Conservation (phyloP, 441 rosid species). For the Hura crepitans region DNA sequence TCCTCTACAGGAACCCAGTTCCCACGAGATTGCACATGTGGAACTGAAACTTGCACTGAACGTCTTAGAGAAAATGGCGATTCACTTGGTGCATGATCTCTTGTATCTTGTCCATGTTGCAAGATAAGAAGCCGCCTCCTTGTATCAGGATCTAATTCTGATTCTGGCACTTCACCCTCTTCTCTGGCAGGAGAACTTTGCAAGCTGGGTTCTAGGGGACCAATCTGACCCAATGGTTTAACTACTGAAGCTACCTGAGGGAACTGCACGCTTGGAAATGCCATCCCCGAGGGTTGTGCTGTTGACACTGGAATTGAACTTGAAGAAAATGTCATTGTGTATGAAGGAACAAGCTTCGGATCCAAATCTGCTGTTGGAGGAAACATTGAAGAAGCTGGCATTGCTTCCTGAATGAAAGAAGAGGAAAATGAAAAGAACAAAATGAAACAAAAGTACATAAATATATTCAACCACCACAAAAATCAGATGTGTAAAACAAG, state of each 20-base stretch:
- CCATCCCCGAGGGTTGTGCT: constrained; percentile 41
- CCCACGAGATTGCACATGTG: constrained; percentile 57
- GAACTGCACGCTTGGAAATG: constrained; percentile 53
- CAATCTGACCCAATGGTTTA: constrained; percentile 54
- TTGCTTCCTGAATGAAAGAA: constrained; percentile 60
- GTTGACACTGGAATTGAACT: constrained; percentile 44
- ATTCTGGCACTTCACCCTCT: constrained; percentile 98
- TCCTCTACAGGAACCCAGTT: constrained; percentile 81
- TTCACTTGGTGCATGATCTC: constrained; percentile 65
- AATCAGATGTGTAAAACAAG: background rate
- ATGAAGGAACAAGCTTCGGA: constrained; percentile 60
- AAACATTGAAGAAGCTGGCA: constrained; percentile 56
- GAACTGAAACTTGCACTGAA: constrained; percentile 56
- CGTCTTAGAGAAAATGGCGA: constrained; percentile 62
- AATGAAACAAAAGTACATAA: constrained; percentile 16
- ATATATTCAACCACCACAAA: background rate
- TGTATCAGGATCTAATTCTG: constrained; percentile 95
- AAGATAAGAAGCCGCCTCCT: constrained; percentile 93
- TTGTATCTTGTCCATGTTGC: constrained; percentile 91
- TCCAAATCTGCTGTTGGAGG: constrained; percentile 55
- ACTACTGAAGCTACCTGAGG: constrained; percentile 45
- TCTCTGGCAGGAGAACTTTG: constrained; percentile 94
- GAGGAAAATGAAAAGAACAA: background rate
- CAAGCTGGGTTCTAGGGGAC: constrained; percentile 61
- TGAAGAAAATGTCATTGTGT: constrained; percentile 60